phyloP scores from a whole-genome alignment of 108 stramenopile genomes.

The Skeletonema marinoi region DNA sequence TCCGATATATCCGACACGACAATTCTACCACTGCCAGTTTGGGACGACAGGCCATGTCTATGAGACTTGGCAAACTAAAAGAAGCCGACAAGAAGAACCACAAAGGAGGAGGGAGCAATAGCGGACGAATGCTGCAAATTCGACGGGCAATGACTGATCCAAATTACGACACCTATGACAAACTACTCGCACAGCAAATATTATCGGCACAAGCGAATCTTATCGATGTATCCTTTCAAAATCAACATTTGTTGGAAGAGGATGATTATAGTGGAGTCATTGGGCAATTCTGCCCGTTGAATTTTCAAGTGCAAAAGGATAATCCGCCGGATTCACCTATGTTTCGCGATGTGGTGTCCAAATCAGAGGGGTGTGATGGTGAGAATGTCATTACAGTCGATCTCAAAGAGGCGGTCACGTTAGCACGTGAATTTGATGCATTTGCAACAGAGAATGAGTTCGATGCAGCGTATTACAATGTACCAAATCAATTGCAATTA shows the following conservation, averaged over 20 bases:
- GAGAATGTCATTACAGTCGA: constrained; percentile 42
- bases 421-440: constrained; percentile 50
- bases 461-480: constrained; percentile 2
- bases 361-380: constrained; percentile 48
- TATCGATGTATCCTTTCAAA: constrained; percentile 13
- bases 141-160: constrained; percentile 32
- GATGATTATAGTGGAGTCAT: constrained; percentile 29
- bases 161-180: constrained; percentile 4
- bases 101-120: background rate
- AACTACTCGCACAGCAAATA: constrained; percentile 18
- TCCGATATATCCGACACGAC: background rate
- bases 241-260: constrained; percentile 3
- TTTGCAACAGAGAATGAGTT: constrained; percentile 7
- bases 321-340: constrained; percentile 58
- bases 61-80: background rate
- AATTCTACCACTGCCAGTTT: background rate
- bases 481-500: constrained; percentile 53
- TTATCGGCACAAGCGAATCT: constrained; percentile 30
- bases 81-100: background rate
- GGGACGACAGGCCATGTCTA: background rate
- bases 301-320: constrained; percentile 36
- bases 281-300: constrained; percentile 33
- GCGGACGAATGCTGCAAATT: constrained; percentile 11
- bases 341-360: constrained; percentile 69
- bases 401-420: constrained; percentile 58